A percentile compares a stretch with the other conserved stretches of the same genome.
These are phyloP conservation scores for Neospora caninum DNA, from an alignment of 169 alveolate genomes.

Conservation along the genomic window DNA sequence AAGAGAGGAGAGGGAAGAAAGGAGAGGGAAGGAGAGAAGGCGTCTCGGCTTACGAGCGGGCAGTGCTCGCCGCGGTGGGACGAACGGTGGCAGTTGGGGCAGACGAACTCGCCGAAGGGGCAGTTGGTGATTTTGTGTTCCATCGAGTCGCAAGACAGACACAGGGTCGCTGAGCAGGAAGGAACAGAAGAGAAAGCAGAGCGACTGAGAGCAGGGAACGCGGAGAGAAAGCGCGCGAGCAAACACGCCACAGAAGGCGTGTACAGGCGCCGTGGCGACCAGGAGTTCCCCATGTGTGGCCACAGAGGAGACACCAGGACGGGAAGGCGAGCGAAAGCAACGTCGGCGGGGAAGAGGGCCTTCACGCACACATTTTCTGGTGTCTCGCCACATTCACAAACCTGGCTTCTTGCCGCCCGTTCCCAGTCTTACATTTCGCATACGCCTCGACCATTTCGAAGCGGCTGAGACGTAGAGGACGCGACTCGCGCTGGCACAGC, in stretches of 20 bases:
- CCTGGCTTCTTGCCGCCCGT: neutral
- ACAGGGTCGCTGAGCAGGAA: constrained; percentile 67
- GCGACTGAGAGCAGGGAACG: neutral
- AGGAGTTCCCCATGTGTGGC: no score
- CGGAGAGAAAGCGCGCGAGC: no score
- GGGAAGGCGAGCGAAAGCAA: no score
- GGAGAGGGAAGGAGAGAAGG: neutral
- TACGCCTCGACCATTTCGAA: constrained; percentile 67
- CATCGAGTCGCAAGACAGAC: constrained; percentile 79
- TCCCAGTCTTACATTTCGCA: constrained; percentile 52
- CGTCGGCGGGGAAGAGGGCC: no score
- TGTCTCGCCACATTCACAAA: no score
- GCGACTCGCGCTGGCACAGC: constrained; percentile 54
- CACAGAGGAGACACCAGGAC: no score
- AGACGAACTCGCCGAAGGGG: constrained; percentile 78
- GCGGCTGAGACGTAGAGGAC: constrained; percentile 63
- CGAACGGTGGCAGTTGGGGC: constrained; percentile 80
- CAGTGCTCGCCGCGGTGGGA: constrained; percentile 78
- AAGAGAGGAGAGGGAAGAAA: neutral
- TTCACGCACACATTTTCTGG: no score
- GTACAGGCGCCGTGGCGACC: no score
- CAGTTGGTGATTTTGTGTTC: constrained; percentile 79
- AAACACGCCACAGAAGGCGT: no score
- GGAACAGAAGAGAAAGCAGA: neutral
- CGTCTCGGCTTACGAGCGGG: constrained; percentile 42